Evolutionary conservation across 1,284 basidiomycete species (phyloP).

Genomic region (Austropuccinia psidii): DNA sequence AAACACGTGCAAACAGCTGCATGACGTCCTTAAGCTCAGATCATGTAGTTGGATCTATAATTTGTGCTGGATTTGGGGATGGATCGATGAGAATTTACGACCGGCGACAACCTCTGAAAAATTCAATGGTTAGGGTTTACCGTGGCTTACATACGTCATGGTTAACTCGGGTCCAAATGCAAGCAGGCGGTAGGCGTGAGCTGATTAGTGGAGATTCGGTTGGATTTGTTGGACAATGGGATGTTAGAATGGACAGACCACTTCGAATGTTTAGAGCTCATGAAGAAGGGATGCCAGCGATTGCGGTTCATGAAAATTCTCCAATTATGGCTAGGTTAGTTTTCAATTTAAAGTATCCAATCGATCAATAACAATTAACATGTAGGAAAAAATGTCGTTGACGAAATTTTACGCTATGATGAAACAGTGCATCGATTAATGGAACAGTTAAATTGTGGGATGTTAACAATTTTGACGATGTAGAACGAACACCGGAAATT

Average conservation of each 20-base stretch:
- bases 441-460: constrained; percentile 34
- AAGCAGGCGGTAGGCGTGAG: constrained; percentile 64
- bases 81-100: constrained; percentile 87
- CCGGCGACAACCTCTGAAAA: constrained; percentile 72
- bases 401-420: background rate
- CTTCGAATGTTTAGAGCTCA: constrained; percentile 62
- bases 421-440: constrained; percentile 22
- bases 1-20: constrained; percentile 81
- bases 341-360: background rate
- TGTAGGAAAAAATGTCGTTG: background rate
- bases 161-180: constrained; percentile 84
- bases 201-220: constrained; percentile 86
- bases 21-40: constrained; percentile 80
- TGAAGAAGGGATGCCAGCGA: constrained; percentile 66
- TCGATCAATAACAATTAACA: background rate
- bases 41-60: constrained; percentile 66
- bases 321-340: constrained; percentile 80
- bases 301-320: constrained; percentile 78
- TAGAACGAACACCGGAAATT: background rate
- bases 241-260: constrained; percentile 66
- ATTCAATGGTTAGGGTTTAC: constrained; percentile 74
- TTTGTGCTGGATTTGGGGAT: constrained; percentile 87
- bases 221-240: constrained; percentile 88
- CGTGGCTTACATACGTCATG: constrained; percentile 68
- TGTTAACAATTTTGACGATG: background rate